Evolutionary conservation across 2,329 filamentous ascomycete genomes (phyloP), one percentile per base, ranked within the genome.

Genomic region (Cercospora citrullina): DNA sequence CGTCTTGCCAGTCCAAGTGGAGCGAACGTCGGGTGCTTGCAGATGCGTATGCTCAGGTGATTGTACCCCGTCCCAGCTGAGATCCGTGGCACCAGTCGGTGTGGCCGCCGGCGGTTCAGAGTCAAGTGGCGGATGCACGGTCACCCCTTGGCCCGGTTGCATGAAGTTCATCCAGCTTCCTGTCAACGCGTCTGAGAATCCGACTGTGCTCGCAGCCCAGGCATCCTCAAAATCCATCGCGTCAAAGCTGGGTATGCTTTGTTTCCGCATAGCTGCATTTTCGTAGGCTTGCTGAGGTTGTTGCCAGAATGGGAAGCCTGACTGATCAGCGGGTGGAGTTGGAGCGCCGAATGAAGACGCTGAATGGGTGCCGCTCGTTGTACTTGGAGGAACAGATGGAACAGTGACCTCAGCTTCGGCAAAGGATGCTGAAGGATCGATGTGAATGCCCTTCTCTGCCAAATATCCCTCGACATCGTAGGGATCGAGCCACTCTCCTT

Each of bases 391-490:
- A 12, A 62, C 57, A 28, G 42, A 57, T 30, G 31, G 62, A 5
- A 66, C 28, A 5, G 60, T 16, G n/a, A 72, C 63, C 57, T 90
- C 84, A 8, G 86, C 85, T 59, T 86, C 85, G 1, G 90, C 82
- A 64, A 86, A 88, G 18, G 90, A 88, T 9, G 85, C 83, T 9
- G 83, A 81, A 0, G 86, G 84, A 9, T 90, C 86, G 62, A 93
- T 87, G 57, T 82, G 77, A 31, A 93, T 86, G 5, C 89, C 89
- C 31, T 86, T 85, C 60, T 86, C 83, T 48, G 84, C 85, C 2
- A 96, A 80, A 75, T 93, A 95, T 12, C 86, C 84, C 77, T 95
- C 90, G 0, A 93, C 89, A 76, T 95, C 92, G 68, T 91, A 86
- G 0, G 88, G 81, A 75, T 95, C 91, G 72, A 91, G 91, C 83